phyloP scores from a whole-genome alignment of 129 eudicot species.

The Oenanthe sinensis region DNA sequence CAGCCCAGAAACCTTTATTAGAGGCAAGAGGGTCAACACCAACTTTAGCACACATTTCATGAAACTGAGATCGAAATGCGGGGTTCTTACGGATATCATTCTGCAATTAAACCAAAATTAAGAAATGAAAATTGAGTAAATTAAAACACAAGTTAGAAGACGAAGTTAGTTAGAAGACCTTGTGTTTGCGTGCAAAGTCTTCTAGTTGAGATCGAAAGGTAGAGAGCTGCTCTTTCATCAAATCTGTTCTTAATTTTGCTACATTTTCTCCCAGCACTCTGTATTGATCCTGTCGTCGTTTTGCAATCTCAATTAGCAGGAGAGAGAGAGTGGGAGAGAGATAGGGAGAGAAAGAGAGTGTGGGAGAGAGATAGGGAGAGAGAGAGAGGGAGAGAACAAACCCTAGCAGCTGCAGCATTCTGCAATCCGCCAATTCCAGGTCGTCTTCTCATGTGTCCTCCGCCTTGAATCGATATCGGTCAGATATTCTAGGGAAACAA shows the following conservation, averaged over 20 bases:
- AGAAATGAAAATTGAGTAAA: neutral
- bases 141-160: neutral
- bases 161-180: conserved; percentile 32
- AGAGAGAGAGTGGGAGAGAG: neutral
- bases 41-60: conserved; percentile 99
- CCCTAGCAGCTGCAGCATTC: conserved; percentile 93
- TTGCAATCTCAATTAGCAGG: neutral
- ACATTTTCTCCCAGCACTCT: conserved; percentile 87
- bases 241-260: conserved; percentile 82
- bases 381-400: conserved; percentile 18
- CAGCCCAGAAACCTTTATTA: conserved; percentile 98
- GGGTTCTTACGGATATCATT: conserved; percentile 94
- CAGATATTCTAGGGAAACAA: neutral
- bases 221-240: conserved; percentile 91
- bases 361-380: neutral
- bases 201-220: conserved; percentile 95
- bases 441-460: conserved; percentile 53
- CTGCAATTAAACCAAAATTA: conserved; percentile 30
- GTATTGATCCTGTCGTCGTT: conserved; percentile 53
- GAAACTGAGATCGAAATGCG: conserved; percentile 88
- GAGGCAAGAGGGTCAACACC: conserved; percentile 97
- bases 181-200: conserved; percentile 97
- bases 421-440: conserved; percentile 96
- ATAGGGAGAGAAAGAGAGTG: neutral
- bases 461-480: neutral